Conservation (phyloP, 257 asterid genomes). For the Fraxinus cuspidata region DNA sequence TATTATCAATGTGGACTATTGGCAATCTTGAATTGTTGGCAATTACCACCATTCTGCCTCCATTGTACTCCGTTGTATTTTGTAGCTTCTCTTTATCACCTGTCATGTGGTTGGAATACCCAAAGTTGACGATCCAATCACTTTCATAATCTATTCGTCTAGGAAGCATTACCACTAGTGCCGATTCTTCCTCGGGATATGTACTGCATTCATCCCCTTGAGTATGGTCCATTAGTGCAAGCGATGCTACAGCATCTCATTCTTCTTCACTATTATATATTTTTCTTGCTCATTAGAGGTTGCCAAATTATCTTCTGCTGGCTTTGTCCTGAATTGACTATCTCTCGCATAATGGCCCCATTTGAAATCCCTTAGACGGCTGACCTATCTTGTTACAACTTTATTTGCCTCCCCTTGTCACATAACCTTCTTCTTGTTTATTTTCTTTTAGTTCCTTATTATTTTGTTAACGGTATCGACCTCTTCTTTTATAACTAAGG, state of each 20-base stretch:
- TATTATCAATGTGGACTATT: background rate
- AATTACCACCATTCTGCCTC: background rate
- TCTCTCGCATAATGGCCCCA: background rate
- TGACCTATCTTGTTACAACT: too few species aligned
- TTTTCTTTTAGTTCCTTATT: too few species aligned
- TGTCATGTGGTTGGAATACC: background rate
- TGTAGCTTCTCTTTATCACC: background rate
- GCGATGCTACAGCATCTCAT: background rate
- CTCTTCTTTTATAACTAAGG: too few species aligned
- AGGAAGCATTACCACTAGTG: background rate
- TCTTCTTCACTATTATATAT: background rate
- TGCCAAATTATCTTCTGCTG: background rate
- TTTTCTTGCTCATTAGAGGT: background rate
- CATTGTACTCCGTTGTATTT: background rate
- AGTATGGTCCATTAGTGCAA: too few species aligned
- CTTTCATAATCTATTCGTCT: background rate
- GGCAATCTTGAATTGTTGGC: background rate
- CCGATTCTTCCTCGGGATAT: background rate
- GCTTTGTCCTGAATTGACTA: background rate
- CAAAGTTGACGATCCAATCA: background rate
- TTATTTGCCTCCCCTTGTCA: too few species aligned
- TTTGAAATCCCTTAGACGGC: too few species aligned
- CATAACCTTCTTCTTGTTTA: too few species aligned
- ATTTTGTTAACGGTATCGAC: too few species aligned
- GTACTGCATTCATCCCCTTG: too few species aligned